Conservation (phyloP, 768 basidiomycete genomes). For the Hortiboletus flavorubellus region DNA sequence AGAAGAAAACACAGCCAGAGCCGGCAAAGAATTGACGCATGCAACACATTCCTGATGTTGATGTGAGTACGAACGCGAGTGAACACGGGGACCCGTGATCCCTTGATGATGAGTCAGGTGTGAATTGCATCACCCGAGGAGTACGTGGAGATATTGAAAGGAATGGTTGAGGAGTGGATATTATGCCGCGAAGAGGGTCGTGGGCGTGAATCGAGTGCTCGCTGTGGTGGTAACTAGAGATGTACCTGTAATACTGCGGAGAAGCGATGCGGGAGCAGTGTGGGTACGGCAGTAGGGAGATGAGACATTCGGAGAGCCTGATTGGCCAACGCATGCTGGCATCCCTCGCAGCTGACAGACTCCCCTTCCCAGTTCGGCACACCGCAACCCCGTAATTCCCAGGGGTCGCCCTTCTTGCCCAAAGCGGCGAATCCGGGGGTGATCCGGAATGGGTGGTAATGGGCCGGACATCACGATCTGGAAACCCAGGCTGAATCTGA, state of each 20-base stretch:
- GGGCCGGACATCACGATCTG: conserved; percentile 14
- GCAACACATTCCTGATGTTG: conserved; percentile 12
- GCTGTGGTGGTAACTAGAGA: conserved; percentile 13
- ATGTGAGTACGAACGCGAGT: conserved; percentile 3
- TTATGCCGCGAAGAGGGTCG: not conserved
- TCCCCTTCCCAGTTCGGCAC: not conserved
- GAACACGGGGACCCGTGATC: conserved; percentile 20
- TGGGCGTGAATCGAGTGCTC: not conserved
- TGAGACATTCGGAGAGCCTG: not conserved
- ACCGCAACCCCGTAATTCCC: conserved; percentile 10
- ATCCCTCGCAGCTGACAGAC: not conserved
- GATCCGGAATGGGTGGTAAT: conserved; percentile 22
- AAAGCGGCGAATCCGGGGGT: conserved; percentile 25
- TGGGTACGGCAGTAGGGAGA: not conserved
- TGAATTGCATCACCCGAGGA: conserved; percentile 19
- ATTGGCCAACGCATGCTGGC: conserved; percentile 9
- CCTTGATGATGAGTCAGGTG: conserved; percentile 14
- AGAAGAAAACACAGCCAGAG: conserved; percentile 1
- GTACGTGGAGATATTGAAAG: conserved; percentile 18
- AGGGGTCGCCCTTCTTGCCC: not conserved
- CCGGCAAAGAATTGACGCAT: not conserved
- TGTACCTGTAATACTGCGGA: conserved; percentile 22
- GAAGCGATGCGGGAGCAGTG: conserved; percentile 18
- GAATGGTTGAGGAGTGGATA: not conserved
- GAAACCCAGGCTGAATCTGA: conserved; percentile 27